phyloP scores from a whole-genome alignment of 257 asterid genomes.

The Solanum pinnatisectum region DNA sequence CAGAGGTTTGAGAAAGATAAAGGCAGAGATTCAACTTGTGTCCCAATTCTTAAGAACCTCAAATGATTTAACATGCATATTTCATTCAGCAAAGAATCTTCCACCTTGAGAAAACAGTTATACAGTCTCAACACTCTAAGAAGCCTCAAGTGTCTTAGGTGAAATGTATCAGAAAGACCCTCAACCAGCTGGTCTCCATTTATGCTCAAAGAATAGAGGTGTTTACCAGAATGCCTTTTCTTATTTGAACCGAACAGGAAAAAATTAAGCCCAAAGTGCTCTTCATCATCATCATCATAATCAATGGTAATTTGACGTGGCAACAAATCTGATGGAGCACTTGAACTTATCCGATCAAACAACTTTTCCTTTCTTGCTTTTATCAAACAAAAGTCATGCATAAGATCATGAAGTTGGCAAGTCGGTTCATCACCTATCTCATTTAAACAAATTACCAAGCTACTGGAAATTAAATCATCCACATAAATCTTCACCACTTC shows the following conservation, averaged over 20 bases:
- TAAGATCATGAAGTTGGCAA: conserved; percentile 4
- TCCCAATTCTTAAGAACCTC: neutral
- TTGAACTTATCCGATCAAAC: neutral
- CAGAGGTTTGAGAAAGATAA: neutral
- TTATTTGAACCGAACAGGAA: too few species aligned
- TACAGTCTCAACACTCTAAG: rapidly evolving
- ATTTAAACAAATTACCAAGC: conserved; percentile 4
- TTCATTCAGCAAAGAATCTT: neutral
- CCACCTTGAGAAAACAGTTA: neutral
- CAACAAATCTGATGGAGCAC: neutral
- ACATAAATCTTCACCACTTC: conserved; percentile 5
- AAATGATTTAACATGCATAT: neutral
- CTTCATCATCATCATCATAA: rapidly evolving
- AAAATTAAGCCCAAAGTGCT: too few species aligned
- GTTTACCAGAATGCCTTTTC: too few species aligned
- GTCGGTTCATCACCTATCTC: neutral
- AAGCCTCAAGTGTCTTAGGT: too few species aligned
- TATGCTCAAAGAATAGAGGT: too few species aligned
- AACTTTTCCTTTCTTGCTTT: conserved; percentile 4
- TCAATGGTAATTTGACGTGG: neutral
- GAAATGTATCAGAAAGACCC: rapidly evolving
- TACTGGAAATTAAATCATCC: conserved; percentile 6
- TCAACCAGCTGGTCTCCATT: too few species aligned
- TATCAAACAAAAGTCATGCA: conserved; percentile 9
- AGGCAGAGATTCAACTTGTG: neutral